A percentile compares a stretch with the other conserved stretches of the same genome.
Conservation (phyloP, 2,329 filamentous ascomycete genomes). For the Sarocladium kiliense region DNA sequence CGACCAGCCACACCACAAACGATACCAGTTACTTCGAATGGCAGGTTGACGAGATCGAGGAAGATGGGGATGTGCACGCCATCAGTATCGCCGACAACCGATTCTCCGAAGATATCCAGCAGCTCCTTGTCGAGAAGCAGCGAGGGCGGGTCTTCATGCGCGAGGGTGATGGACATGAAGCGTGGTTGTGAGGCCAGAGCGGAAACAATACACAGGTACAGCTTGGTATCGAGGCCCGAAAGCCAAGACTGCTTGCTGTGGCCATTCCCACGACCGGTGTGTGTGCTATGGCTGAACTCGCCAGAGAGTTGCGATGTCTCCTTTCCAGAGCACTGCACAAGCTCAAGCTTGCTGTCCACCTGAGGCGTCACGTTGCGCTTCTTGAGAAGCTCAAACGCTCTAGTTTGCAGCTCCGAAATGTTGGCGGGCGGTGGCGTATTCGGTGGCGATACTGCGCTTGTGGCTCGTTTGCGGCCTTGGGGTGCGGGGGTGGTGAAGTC, state of each 20-base stretch:
- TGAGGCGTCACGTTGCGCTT: slow-evolving; percentile 69
- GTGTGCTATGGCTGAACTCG: slow-evolving; percentile 30
- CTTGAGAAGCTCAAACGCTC: slow-evolving; percentile 80
- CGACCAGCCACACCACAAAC: slow-evolving; percentile 88
- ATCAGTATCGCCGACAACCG: slow-evolving; percentile 70
- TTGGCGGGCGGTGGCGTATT: slow-evolving; percentile 73
- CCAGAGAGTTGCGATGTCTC: slow-evolving; percentile 37
- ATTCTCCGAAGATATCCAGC: slow-evolving; percentile 61
- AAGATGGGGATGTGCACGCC: slow-evolving; percentile 79
- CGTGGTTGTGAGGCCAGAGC: slow-evolving; percentile 56
- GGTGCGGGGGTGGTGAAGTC: slow-evolving; percentile 56
- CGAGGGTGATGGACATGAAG: slow-evolving; percentile 70
- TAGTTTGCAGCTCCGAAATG: slow-evolving; percentile 71
- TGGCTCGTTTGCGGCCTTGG: slow-evolving; percentile 20
- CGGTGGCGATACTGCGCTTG: slow-evolving; percentile 41
- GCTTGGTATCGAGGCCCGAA: slow-evolving; percentile 55
- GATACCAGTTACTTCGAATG: slow-evolving; percentile 86
- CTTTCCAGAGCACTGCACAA: slow-evolving; percentile 77
- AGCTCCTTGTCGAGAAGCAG: slow-evolving; percentile 67
- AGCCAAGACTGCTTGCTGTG: slow-evolving; percentile 38
- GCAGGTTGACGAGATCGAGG: slow-evolving; percentile 74
- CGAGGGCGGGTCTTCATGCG: slow-evolving; percentile 68
- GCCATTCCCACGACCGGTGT: slow-evolving; percentile 30
- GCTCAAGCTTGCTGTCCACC: slow-evolving; percentile 61
- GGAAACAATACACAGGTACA: slow-evolving; percentile 59